These are phyloP conservation scores for Corynascus novoguineensis DNA, from an alignment of 495 filamentous ascomycete species.

Conservation along the genomic window DNA sequence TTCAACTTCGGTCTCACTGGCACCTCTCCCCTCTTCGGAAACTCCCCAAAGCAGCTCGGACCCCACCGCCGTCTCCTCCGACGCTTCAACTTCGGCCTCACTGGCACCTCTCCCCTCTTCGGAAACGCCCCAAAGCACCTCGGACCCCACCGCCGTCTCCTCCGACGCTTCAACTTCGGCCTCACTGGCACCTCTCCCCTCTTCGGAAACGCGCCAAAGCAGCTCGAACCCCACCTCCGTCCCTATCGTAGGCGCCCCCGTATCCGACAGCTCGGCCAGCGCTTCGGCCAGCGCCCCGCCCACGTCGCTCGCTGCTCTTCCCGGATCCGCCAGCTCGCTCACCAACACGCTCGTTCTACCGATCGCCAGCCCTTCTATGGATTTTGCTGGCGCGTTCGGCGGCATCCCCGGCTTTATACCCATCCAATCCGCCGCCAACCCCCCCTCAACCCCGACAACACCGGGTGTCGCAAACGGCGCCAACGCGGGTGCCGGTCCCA, in stretches of 20 bases:
- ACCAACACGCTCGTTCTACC: conserved; percentile 4
- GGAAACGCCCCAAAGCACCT: too few relatives aligned
- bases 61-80: background rate
- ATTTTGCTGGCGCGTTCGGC: conserved; percentile 23
- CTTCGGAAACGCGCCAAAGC: background rate
- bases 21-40: background rate
- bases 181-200: conserved; percentile 1
- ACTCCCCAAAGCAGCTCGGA: too few relatives aligned
- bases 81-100: too few relatives aligned
- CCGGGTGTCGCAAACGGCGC: conserved; percentile 25
- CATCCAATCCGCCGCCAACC: conserved; percentile 11
- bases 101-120: background rate
- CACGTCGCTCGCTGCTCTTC: background rate
- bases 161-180: background rate
- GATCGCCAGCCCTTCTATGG: background rate
- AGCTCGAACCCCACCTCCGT: background rate
- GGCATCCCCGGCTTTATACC: conserved; percentile 21
- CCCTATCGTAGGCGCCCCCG: conserved; percentile 6
- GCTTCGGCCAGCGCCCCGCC: background rate
- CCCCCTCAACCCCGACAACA: conserved; percentile 4
- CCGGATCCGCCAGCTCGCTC: conserved; percentile 8
- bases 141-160: conserved; percentile 6
- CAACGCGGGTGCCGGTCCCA: background rate
- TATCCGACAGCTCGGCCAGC: background rate
- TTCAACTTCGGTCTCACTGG: too few relatives aligned